These are phyloP conservation scores for Trypanosomatidae sp. DNA, from an alignment of 208 protist genomes.

Conservation along the genomic window DNA sequence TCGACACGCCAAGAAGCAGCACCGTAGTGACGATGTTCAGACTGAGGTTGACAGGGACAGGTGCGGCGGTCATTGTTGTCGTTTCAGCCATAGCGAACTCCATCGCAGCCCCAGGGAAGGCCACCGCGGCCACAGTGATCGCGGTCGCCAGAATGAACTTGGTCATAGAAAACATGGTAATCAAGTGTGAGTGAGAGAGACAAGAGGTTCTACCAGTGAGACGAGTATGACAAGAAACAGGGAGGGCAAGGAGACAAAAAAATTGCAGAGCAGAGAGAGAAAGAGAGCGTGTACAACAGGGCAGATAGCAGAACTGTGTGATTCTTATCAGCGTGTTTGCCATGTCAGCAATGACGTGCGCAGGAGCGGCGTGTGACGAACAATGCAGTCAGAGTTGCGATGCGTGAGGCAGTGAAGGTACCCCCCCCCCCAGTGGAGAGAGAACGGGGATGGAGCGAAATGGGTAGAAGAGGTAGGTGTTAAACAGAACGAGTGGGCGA, in stretches of 20 bases:
- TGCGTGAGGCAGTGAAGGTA: background rate
- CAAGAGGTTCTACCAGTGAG: background rate
- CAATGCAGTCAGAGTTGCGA: background rate
- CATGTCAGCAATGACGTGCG: background rate
- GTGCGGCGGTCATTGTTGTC: conserved; percentile 12
- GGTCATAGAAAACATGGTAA: conserved; percentile 8
- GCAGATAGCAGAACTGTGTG: too few species aligned
- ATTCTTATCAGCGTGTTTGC: background rate
- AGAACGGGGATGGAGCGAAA: background rate
- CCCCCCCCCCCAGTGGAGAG: background rate
- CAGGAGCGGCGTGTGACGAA: background rate
- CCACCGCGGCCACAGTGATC: background rate
- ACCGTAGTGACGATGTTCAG: conserved; percentile 49
- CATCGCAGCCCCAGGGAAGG: background rate
- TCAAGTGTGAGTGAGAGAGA: background rate
- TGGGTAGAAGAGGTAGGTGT: background rate
- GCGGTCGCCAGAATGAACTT: conserved; percentile 10
- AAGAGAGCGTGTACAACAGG: background rate
- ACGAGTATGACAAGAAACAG: background rate
- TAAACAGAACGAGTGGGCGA: background rate
- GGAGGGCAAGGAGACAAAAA: background rate
- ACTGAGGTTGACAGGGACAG: conserved; percentile 24
- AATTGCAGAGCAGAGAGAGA: background rate
- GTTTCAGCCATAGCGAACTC: background rate
- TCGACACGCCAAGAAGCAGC: conserved; percentile 40